Conservation (phyloP, 345 rosid species). For the Chamaenerion angustifolium region DNA sequence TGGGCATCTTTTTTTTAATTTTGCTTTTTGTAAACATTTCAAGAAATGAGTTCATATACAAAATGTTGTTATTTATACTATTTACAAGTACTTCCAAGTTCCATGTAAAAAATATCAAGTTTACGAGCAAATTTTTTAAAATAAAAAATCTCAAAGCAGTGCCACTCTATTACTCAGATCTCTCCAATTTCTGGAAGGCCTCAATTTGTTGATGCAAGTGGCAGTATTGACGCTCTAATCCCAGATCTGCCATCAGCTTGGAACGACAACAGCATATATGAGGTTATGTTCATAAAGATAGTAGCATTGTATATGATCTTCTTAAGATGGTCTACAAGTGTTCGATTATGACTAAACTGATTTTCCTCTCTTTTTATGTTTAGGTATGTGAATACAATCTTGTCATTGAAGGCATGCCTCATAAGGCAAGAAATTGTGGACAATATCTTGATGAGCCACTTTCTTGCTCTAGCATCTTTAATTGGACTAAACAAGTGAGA, state of each 20-base stretch:
- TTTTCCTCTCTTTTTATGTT: conserved; percentile 10
- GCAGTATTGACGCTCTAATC: conserved; percentile 50
- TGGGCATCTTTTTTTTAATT: neutral
- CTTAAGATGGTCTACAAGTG: neutral
- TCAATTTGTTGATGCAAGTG: conserved; percentile 61
- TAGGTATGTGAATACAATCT: conserved; percentile 57
- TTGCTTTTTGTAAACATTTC: too few relatives aligned
- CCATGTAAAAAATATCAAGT: too few relatives aligned
- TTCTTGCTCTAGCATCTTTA: conserved; percentile 41
- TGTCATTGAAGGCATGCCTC: conserved; percentile 42
- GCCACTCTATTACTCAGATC: conserved; percentile 20
- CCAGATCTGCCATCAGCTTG: conserved; percentile 55
- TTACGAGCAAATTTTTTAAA: too few relatives aligned
- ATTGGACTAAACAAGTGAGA: conserved; percentile 15
- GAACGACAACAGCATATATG: conserved; percentile 30
- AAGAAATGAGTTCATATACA: too few relatives aligned
- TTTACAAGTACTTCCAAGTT: too few relatives aligned
- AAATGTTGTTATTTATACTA: too few relatives aligned
- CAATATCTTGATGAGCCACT: conserved; percentile 19
- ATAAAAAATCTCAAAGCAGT: neutral
- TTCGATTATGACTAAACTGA: neutral
- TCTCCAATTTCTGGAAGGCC: conserved; percentile 57
- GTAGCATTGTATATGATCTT: neutral
- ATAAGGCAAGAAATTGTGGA: conserved; percentile 13
- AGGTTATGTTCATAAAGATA: conserved; percentile 30